Percentiles rank a stretch among this genome's conserved stretches.
These are phyloP conservation scores for Mortierella claussenii DNA, from an alignment of 192 early-diverging fungal genomes.

Conservation along the genomic window DNA sequence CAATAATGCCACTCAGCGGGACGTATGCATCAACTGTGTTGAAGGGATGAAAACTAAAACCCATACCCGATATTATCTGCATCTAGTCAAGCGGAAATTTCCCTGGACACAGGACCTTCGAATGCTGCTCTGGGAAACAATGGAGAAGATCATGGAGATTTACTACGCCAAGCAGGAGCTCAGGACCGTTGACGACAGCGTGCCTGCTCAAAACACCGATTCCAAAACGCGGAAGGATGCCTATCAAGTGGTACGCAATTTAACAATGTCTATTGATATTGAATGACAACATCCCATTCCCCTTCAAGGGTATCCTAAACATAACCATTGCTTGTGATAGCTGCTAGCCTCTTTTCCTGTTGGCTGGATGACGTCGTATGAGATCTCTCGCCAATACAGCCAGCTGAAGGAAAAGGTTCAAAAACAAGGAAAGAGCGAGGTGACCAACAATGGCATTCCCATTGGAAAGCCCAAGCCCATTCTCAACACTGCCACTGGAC, in stretches of 20 bases:
- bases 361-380: constrained; percentile 65
- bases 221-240: constrained; percentile 58
- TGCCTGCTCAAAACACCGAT: constrained; percentile 36
- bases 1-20: no score
- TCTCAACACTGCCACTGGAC: not conserved
- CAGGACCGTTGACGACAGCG: constrained; percentile 14
- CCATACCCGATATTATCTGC: not conserved
- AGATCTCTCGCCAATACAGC: constrained; percentile 65
- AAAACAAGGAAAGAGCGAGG: constrained; percentile 35
- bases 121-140: constrained; percentile 41
- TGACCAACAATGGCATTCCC: not conserved
- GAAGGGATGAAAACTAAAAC: no score
- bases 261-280: not conserved
- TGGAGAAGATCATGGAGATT: constrained; percentile 53
- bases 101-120: constrained; percentile 50
- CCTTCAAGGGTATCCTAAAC: not conserved
- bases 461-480: constrained; percentile 1
- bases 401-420: constrained; percentile 55
- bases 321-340: constrained; percentile 23
- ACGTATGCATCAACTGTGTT: not conserved
- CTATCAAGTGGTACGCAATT: constrained; percentile 57
- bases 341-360: constrained; percentile 57
- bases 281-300: not conserved
- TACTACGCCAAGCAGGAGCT: constrained; percentile 26
- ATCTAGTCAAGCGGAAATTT: constrained; percentile 27